Conservation (phyloP, 1,284 basidiomycete species). For the Anthracocystis panici-leucophaei region DNA sequence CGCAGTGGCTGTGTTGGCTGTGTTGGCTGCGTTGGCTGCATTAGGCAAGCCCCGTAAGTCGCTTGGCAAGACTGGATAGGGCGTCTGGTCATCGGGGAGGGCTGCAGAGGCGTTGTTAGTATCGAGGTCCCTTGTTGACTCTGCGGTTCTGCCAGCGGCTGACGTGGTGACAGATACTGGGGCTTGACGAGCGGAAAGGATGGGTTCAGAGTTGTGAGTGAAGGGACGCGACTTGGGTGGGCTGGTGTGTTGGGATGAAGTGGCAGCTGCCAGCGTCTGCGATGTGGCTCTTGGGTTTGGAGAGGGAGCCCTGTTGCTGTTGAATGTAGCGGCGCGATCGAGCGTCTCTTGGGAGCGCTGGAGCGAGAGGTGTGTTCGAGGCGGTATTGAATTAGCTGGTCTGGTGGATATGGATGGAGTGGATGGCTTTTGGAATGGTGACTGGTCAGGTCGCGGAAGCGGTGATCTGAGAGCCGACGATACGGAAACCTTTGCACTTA, state of each 20-base stretch:
- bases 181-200: slow-evolving; percentile 18
- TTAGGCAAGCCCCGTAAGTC: slow-evolving; percentile 5
- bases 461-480: slow-evolving; percentile 24
- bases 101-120: background rate
- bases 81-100: slow-evolving; percentile 8
- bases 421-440: slow-evolving; percentile 21
- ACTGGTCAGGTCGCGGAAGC: slow-evolving; percentile 25
- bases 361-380: slow-evolving; percentile 25
- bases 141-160: background rate
- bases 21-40: background rate
- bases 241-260: slow-evolving; percentile 7
- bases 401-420: slow-evolving; percentile 18
- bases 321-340: slow-evolving; percentile 4
- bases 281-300: slow-evolving; percentile 11
- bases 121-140: background rate
- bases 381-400: slow-evolving; percentile 12
- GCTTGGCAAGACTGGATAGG: slow-evolving; percentile 15
- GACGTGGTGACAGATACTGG: slow-evolving; percentile 7
- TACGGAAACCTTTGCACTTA: slow-evolving; percentile 5
- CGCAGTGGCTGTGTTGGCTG: background rate
- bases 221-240: slow-evolving; percentile 14
- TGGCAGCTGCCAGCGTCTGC: slow-evolving; percentile 5
- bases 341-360: slow-evolving; percentile 30
- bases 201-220: slow-evolving; percentile 12
- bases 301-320: slow-evolving; percentile 12